Percentiles rank a stretch among this genome's conserved stretches.
These are phyloP conservation scores for Talaromyces pinophilus DNA, from an alignment of 2,329 filamentous ascomycete genomes.

Conservation along the genomic window DNA sequence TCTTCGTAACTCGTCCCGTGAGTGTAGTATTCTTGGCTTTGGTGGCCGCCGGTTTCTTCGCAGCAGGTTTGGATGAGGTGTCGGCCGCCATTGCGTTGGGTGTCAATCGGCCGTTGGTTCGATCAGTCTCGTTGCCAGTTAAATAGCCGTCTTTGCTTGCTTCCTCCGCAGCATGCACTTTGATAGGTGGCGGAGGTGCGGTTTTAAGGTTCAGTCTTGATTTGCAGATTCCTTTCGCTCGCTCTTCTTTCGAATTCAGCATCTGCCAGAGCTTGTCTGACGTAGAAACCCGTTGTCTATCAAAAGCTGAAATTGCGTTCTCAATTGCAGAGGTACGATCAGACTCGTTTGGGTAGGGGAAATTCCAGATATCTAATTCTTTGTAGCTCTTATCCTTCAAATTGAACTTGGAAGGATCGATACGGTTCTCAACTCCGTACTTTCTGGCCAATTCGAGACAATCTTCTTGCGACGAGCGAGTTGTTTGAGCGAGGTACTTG, in stretches of 20 bases:
- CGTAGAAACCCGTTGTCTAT: slow-evolving; percentile 61
- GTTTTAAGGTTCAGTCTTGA: slow-evolving; percentile 58
- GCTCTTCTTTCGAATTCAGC: slow-evolving; percentile 61
- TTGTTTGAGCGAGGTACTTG: slow-evolving; percentile 50
- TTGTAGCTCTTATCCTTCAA: slow-evolving; percentile 61
- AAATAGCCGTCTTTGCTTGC: slow-evolving; percentile 34
- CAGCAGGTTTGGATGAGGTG: slow-evolving; percentile 31
- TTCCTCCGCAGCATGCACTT: slow-evolving; percentile 42
- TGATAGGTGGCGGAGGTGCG: slow-evolving; percentile 43
- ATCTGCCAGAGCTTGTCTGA: slow-evolving; percentile 64
- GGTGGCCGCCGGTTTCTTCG: slow-evolving; percentile 40
- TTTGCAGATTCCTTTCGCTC: slow-evolving; percentile 62
- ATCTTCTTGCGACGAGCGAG: slow-evolving; percentile 53
- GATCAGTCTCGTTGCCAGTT: slow-evolving; percentile 43
- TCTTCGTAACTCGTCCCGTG: slow-evolving; percentile 48
- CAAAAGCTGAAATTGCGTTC: slow-evolving; percentile 63
- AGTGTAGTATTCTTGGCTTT: slow-evolving; percentile 49
- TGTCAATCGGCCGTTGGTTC: slow-evolving; percentile 31
- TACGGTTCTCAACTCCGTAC: slow-evolving; percentile 53
- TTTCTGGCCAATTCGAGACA: slow-evolving; percentile 53
- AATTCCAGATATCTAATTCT: slow-evolving; percentile 63
- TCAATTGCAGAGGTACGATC: slow-evolving; percentile 63
- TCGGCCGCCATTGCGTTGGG: slow-evolving; percentile 31
- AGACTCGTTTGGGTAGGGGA: slow-evolving; percentile 57
- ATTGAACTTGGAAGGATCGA: slow-evolving; percentile 53